Percentiles rank a stretch among this genome's conserved stretches.
phyloP scores from a whole-genome alignment of 805 yeast species.

The Wickerhamiella qilinensis region DNA sequence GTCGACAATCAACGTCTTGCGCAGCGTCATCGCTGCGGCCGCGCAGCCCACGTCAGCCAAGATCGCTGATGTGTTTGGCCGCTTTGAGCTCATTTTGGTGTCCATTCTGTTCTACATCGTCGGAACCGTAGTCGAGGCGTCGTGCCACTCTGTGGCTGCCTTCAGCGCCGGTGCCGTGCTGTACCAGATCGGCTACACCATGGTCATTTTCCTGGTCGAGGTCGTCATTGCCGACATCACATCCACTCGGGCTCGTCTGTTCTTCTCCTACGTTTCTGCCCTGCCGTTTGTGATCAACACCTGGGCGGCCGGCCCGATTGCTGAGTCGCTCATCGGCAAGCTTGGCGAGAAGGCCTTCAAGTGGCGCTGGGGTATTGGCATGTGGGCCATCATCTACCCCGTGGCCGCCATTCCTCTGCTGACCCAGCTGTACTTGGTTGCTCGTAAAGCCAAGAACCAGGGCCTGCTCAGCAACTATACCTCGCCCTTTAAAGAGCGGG shows the following conservation, averaged over 20 bases:
- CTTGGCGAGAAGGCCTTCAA: constrained; percentile 10
- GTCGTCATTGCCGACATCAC: constrained; percentile 53
- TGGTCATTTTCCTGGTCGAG: constrained; percentile 39
- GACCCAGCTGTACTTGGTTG: constrained; percentile 38
- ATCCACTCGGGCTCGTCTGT: constrained; percentile 53
- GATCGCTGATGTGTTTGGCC: constrained; percentile 51
- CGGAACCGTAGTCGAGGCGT: constrained; percentile 50
- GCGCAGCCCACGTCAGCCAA: constrained; percentile 50
- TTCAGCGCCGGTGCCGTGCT: constrained; percentile 52
- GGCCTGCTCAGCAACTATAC: constrained; percentile 31
- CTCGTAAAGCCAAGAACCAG: constrained; percentile 33
- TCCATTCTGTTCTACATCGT: constrained; percentile 40
- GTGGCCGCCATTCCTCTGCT: constrained; percentile 45
- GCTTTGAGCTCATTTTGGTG: constrained; percentile 34
- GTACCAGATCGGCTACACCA: constrained; percentile 43
- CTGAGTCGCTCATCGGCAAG: constrained; percentile 13
- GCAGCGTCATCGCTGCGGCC: constrained; percentile 44
- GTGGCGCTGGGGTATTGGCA: constrained; percentile 66
- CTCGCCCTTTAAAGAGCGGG: constrained; percentile 25
- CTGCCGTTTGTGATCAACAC: constrained; percentile 62
- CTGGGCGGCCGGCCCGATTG: constrained; percentile 55
- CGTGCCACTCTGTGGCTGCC: constrained; percentile 38
- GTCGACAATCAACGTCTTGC: constrained; percentile 42
- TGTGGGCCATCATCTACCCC: constrained; percentile 70
- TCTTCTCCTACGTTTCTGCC: constrained; percentile 48